Conservation (phyloP, 2,329 filamentous ascomycete genomes). For the Coniochaeta sp. region DNA sequence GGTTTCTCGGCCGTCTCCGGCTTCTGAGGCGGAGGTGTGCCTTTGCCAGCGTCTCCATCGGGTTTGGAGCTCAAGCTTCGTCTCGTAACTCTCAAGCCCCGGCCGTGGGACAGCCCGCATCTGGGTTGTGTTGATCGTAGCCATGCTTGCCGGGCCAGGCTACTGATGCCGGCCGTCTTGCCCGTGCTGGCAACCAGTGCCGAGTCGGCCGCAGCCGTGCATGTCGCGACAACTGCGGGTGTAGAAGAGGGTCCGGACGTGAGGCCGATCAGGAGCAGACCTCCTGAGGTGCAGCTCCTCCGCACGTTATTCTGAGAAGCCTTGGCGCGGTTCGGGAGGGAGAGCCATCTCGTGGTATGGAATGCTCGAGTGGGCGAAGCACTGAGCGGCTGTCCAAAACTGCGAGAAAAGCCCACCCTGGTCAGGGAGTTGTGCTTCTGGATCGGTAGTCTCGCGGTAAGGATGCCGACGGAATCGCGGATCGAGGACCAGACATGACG, state of each 20-base stretch:
- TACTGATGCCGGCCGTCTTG: conserved; percentile 23
- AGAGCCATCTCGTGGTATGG: conserved; percentile 17
- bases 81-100: conserved; percentile 13
- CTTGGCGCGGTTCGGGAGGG: conserved; percentile 20
- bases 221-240: conserved; percentile 29
- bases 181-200: conserved; percentile 16
- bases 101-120: conserved; percentile 13
- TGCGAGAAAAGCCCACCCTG: conserved; percentile 6
- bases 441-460: conserved; percentile 12
- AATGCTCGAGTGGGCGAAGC: conserved; percentile 11
- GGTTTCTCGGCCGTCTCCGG: conserved; percentile 5
- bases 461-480: conserved; percentile 17
- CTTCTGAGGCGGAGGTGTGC: neutral
- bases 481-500: conserved; percentile 24
- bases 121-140: conserved; percentile 21
- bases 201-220: conserved; percentile 30
- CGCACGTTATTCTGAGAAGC: conserved; percentile 31
- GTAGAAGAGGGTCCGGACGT: conserved; percentile 30
- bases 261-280: conserved; percentile 43
- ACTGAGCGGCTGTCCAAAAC: conserved; percentile 3
- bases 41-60: conserved; percentile 11
- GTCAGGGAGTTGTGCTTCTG: conserved; percentile 9
- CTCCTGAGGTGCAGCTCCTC: conserved; percentile 46
- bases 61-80: conserved; percentile 23
- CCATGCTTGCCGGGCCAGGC: conserved; percentile 30